Evolutionary conservation across 2,329 filamentous ascomycete species (phyloP), one percentile per base, ranked within the genome.

Genomic region (Pseudogymnoascus sp.): DNA sequence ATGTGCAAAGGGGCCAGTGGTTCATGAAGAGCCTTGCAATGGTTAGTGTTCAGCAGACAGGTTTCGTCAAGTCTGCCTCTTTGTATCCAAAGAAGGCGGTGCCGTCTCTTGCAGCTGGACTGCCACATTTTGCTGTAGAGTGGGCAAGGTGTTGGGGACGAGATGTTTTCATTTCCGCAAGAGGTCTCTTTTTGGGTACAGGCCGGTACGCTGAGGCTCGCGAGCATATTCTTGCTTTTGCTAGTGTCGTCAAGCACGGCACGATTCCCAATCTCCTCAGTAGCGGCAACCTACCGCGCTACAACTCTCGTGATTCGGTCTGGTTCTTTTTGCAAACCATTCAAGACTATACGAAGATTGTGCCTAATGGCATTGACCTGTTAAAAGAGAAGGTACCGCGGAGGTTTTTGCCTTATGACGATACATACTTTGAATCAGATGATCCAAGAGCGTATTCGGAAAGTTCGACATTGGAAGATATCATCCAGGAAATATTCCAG

Each of bases 311-410:
- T 63, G 94, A 99, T 74, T 96, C 94, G 0, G 85, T 97, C 41
- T 99, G 94, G 94, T 99, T 97, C 80, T 96, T 95, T 78, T 75
- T 99, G 59, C 94, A 99, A 73, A 89, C 89, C 66, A 93, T 97
- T 57, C 94, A 99, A 70, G 94, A 99, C 71, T 99, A 96, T 72
- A 86, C 84, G 50, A 85, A 84, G 58, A 86, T 94, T 68, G 91
- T 85, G 0, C 93, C 94, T 0, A 80, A 92, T 62, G 94, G 94
- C 2, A 69, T 85, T 15, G 76, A 81, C 0, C 77, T 99, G 30
- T 77, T 99, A 15, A 82, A 91, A 62, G 87, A 89, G 67, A 88
- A 86, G 67, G 87, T 95, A 38, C 84, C 86, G 68, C 83, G 94
- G 37, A 86, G 94, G 4, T 99, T 99, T 77, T 74, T 97, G 61